Evolutionary conservation across 179 eudicot species (phyloP).

Genomic region (Sideroxylon spinosum): DNA sequence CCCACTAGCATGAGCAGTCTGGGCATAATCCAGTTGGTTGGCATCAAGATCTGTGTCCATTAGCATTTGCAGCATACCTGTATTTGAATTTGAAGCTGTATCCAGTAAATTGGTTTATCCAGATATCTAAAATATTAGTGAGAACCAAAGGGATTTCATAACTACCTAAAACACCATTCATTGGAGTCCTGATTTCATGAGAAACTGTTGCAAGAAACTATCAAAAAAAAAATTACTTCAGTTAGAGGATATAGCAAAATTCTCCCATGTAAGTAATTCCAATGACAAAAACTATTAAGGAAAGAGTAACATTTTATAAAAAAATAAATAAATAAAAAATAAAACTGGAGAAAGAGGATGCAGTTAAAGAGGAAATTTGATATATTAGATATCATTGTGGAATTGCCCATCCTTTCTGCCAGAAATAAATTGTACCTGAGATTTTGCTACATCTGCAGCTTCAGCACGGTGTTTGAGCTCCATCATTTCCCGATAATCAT

Average conservation of each 20-base stretch:
- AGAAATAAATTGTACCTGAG: slow-evolving; percentile 52
- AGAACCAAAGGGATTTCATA: not conserved
- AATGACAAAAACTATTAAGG: not conserved
- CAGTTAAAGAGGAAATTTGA: slow-evolving; percentile 1
- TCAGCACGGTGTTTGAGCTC: slow-evolving; percentile 82
- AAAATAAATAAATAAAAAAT: too few relatives aligned
- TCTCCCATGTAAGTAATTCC: not conserved
- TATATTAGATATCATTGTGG: not conserved
- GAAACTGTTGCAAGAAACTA: slow-evolving; percentile 99
- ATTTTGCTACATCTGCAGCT: slow-evolving; percentile 94
- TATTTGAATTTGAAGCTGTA: slow-evolving; percentile 1
- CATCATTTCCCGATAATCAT: slow-evolving; percentile 53
- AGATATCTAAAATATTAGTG: not conserved
- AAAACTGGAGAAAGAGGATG: not conserved
- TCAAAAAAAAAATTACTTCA: slow-evolving; percentile 22
- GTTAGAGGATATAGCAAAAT: slow-evolving; percentile 14
- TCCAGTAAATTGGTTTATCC: slow-evolving; percentile 2
- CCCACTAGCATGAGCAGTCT: slow-evolving; percentile 86
- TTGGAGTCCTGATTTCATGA: slow-evolving; percentile 96
- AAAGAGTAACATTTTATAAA: not conserved
- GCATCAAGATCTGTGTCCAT: slow-evolving; percentile 78
- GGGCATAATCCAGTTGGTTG: slow-evolving; percentile 71
- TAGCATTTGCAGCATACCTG: slow-evolving; percentile 98
- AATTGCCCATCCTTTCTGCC: not conserved
- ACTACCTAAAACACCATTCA: slow-evolving; percentile 95